Evolutionary conservation across 306 rosid genomes (phyloP).

Genomic region (Hippophae tibetana): DNA sequence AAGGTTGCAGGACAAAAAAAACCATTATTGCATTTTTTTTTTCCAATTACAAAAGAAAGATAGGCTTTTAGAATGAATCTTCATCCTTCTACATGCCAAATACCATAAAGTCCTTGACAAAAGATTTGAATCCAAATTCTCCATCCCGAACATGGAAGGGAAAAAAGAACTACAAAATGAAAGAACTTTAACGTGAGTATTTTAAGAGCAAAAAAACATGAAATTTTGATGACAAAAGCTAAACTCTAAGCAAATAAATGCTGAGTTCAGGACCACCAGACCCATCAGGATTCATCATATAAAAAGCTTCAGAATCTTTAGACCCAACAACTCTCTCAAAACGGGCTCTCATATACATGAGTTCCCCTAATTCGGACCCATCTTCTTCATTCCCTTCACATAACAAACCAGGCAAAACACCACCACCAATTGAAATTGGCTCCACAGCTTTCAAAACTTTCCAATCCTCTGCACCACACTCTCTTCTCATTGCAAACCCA

Average conservation of each 20-base stretch:
- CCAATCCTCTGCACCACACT: constrained; percentile 63
- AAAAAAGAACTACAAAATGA: no score
- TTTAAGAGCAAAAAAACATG: no score
- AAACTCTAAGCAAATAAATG: constrained; percentile 72
- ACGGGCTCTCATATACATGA: constrained; percentile 87
- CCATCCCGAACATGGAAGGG: no score
- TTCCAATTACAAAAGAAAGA: no score
- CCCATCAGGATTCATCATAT: constrained; percentile 74
- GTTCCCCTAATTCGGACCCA: constrained; percentile 46
- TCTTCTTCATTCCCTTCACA: constrained; percentile 21
- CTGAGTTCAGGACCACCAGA: constrained; percentile 81
- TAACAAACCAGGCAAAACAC: constrained; percentile 44
- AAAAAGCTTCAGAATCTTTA: constrained; percentile 80
- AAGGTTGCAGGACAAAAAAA: no score
- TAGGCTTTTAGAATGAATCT: no score
- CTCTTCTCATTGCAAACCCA: constrained; percentile 47
- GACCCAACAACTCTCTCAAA: constrained; percentile 88
- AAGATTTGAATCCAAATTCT: no score
- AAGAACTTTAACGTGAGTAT: no score
- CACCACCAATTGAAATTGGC: constrained; percentile 83
- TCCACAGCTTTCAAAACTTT: constrained; percentile 66
- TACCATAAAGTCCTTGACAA: no score
- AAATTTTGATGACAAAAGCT: not conserved
- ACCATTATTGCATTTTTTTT: no score
- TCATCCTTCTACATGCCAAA: no score